phyloP scores from a whole-genome alignment of 2,329 filamentous ascomycete genomes.

The Aspergillus hiratsukae region DNA sequence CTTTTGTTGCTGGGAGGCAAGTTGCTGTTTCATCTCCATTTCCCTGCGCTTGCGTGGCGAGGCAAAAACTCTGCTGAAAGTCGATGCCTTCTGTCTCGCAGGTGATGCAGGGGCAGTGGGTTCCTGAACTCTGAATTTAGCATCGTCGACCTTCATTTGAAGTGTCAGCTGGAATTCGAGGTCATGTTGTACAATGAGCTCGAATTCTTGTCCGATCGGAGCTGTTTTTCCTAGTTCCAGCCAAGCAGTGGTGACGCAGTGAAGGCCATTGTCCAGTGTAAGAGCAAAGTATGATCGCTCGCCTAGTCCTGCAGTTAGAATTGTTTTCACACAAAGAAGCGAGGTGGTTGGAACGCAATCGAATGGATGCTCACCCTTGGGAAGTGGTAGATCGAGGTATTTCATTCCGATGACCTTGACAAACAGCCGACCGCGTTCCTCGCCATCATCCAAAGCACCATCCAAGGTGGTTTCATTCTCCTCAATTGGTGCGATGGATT shows the following conservation, averaged over 20 bases:
- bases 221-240: conserved; percentile 86
- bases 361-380: conserved; percentile 65
- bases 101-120: conserved; percentile 47
- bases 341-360: neutral
- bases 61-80: conserved; percentile 87
- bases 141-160: conserved; percentile 88
- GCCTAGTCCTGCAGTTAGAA: conserved; percentile 48
- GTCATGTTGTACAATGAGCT: conserved; percentile 93
- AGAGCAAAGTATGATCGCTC: conserved; percentile 93
- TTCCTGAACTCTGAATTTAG: conserved; percentile 53
- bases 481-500: conserved; percentile 58
- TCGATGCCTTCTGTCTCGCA: conserved; percentile 73
- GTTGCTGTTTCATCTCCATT: conserved; percentile 75
- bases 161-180: conserved; percentile 98
- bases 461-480: conserved; percentile 64
- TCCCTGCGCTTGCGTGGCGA: conserved; percentile 97
- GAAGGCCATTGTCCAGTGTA: conserved; percentile 95
- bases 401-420: conserved; percentile 99
- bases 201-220: conserved; percentile 96
- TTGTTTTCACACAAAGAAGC: neutral
- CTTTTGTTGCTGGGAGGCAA: conserved; percentile 75
- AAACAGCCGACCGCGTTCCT: conserved; percentile 85
- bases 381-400: conserved; percentile 85
- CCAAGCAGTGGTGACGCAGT: conserved; percentile 96
- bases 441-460: conserved; percentile 66